Base-by-base conservation (phyloP, 331 rosid genomes). In the Malus hybrid region DNA sequence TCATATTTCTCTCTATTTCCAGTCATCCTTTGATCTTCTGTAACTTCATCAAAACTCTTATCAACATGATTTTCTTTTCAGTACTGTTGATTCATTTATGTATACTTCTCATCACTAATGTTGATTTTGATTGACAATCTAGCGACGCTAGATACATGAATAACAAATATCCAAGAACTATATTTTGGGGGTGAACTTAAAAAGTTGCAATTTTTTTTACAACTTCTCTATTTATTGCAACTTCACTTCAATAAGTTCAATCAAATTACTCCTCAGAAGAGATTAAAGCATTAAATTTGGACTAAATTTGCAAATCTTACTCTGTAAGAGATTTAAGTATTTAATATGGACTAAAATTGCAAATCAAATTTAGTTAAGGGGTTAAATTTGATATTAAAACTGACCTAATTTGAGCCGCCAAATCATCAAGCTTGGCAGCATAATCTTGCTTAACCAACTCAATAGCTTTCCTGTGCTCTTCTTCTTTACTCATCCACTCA, bases 361-460 rank as follows among this genome's bases (percentile, higher is more conserved):
- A 42, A 42, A 42, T 42, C 48, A 10, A 10, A 42, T 42, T 42
- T 42, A 42, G 5, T 42, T 42, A 42, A 42, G 48, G 48, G 48
- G 48, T 5, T 42, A 42, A 42, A 42, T 42, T 42, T 42, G 48
- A 10, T 42, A 11, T 13, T 36, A 64, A 76, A 81, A 81, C 90
- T 83, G 73, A 86, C 97, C 85, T 83, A 54, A 85, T 55, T 69
- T 85, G 86, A 65, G 84, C 88, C 81, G 86, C 93, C 28, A 88
- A 82, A 67, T 73, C 80, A 9, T 42, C 81, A 80, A 85, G 72
- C 81, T 80, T 86, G 67, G 76, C 80, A 32, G 77, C 81, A 78
- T 62, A 85, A 11, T 85, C 93, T 80, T 85, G 83, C 79, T 77
- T 84, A 55, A 89, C 80, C 83, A 86, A 84, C 15, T 80, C 87